Evolutionary conservation across 2,329 filamentous ascomycete species (phyloP).

Genomic region (Talaromyces sp.): DNA sequence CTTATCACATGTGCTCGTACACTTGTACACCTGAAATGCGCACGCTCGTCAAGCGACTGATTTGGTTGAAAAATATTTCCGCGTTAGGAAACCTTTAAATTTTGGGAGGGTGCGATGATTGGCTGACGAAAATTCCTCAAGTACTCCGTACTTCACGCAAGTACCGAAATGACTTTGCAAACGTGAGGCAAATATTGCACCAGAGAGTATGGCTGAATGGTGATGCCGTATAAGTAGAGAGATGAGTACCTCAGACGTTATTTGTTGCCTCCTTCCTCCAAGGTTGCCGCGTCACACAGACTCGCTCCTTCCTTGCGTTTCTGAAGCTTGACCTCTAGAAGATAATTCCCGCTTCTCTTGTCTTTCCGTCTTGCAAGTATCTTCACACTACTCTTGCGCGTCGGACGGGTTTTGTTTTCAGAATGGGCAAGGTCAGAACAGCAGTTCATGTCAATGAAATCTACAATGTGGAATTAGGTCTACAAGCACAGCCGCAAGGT

Average conservation of each 20-base stretch:
- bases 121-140: constrained; percentile 6
- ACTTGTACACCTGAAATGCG: not conserved
- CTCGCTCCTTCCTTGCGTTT: not conserved
- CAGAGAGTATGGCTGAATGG: not conserved
- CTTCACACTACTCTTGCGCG: not conserved
- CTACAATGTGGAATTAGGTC: constrained; percentile 11
- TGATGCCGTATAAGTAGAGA: not conserved
- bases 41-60: not conserved
- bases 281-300: not conserved
- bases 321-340: not conserved
- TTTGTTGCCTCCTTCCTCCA: not conserved
- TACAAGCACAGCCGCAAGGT: constrained; percentile 4
- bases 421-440: constrained; percentile 14
- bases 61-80: constrained; percentile 1
- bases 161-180: not conserved
- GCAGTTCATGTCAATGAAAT: constrained; percentile 9
- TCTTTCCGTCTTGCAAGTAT: not conserved
- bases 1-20: not conserved
- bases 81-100: not conserved
- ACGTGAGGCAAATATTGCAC: not conserved
- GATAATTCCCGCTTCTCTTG: not conserved
- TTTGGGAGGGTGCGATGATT: not conserved
- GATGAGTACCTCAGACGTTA: not conserved
- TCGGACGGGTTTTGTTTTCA: not conserved
- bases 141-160: not conserved